A percentile compares a stretch with the other conserved stretches of the same genome.
Evolutionary conservation across 495 filamentous ascomycete genomes (phyloP).

Genomic region (Penicillium canescens): DNA sequence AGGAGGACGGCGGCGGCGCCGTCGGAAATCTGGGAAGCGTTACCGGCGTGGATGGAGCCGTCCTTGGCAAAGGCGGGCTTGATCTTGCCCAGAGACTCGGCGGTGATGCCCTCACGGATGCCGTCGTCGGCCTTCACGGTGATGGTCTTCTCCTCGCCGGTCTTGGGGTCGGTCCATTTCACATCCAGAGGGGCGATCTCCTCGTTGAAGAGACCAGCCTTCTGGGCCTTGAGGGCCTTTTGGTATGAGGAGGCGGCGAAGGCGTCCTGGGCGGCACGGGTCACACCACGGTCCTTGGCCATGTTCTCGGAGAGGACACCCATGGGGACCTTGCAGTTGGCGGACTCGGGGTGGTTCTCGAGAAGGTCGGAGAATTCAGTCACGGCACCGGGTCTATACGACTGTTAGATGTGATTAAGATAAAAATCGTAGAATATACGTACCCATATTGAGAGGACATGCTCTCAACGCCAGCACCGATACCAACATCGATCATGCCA

Average conservation of each 20-base stretch:
- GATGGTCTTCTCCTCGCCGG: constrained; percentile 80
- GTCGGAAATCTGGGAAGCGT: constrained; percentile 93
- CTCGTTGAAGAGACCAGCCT: constrained; percentile 85
- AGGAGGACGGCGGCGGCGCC: constrained; percentile 93
- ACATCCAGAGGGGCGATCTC: constrained; percentile 88
- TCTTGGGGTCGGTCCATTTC: constrained; percentile 85
- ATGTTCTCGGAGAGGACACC: constrained; percentile 91
- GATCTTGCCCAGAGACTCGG: constrained; percentile 86
- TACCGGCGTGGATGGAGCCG: constrained; percentile 92
- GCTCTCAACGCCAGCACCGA: constrained; percentile 96
- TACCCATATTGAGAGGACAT: constrained; percentile 93
- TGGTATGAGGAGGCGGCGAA: constrained; percentile 90
- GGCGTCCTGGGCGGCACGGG: constrained; percentile 74
- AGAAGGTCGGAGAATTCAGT: constrained; percentile 93
- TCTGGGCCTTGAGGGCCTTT: constrained; percentile 84
- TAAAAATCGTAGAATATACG: constrained; percentile 17
- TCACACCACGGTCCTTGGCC: constrained; percentile 79
- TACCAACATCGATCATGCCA: constrained; percentile 94
- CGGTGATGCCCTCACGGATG: constrained; percentile 80
- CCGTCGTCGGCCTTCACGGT: constrained; percentile 88
- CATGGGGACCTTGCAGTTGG: constrained; percentile 98
- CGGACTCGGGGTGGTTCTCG: constrained; percentile 76
- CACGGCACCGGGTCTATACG: constrained; percentile 74
- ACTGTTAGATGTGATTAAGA: constrained; percentile 2
- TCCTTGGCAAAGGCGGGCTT: constrained; percentile 88